These are phyloP conservation scores for Suillus bovinus DNA, from an alignment of 768 basidiomycete genomes.

Conservation along the genomic window DNA sequence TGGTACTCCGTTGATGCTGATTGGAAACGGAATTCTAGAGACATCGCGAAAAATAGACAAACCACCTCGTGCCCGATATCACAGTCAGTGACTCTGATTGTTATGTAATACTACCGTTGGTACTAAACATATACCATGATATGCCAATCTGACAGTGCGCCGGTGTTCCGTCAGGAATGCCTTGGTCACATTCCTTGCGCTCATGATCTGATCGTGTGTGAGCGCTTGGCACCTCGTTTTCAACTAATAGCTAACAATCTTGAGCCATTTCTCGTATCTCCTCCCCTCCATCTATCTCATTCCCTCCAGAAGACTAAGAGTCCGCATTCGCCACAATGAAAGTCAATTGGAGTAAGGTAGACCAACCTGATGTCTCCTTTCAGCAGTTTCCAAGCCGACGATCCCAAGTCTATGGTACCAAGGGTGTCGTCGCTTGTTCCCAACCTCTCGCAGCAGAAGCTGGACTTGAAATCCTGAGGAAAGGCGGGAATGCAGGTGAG, in stretches of 20 bases:
- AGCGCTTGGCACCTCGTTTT: background rate
- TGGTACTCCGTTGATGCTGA: constrained; percentile 73
- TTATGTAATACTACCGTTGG: background rate
- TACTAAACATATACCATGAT: background rate
- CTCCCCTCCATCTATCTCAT: constrained; percentile 3
- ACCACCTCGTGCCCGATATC: background rate
- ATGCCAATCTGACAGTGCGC: background rate
- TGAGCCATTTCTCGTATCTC: background rate
- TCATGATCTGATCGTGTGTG: constrained; percentile 3
- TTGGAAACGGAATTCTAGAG: constrained; percentile 63
- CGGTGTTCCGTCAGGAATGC: background rate
- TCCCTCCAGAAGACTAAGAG: background rate
- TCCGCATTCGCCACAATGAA: constrained; percentile 28
- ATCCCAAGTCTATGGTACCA: constrained; percentile 84
- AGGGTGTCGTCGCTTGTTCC: constrained; percentile 84
- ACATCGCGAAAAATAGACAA: constrained; percentile 38
- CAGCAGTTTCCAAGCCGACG: constrained; percentile 80
- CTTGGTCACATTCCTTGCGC: background rate
- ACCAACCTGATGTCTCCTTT: constrained; percentile 64
- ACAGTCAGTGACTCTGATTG: background rate
- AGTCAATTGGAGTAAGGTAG: constrained; percentile 62
- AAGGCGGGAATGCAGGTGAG: constrained; percentile 94
- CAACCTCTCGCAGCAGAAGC: constrained; percentile 92
- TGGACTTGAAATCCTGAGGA: constrained; percentile 86
- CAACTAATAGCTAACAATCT: background rate